phyloP scores from a whole-genome alignment of 2,329 filamentous ascomycete genomes.

The Xylaria sp. region DNA sequence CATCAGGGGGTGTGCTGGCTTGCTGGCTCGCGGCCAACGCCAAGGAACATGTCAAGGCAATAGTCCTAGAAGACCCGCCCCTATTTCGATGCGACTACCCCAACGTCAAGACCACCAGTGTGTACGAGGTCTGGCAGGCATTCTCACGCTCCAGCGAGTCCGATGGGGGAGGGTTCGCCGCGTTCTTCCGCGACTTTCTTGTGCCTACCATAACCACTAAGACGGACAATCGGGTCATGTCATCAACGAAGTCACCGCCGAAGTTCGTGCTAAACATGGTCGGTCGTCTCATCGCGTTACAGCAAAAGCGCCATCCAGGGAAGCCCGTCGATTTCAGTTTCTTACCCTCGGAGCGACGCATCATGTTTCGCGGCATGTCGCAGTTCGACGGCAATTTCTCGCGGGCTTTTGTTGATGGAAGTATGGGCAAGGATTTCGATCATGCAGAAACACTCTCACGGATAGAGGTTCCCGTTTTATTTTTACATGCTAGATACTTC shows the following conservation, averaged over 20 bases:
- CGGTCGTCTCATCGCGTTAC: conserved; percentile 11
- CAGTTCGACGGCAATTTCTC: conserved; percentile 33
- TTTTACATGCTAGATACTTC: conserved; percentile 21
- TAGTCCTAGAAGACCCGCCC: conserved; percentile 27
- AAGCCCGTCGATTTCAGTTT: conserved; percentile 25
- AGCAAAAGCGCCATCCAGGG: conserved; percentile 10
- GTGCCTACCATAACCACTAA: conserved; percentile 6
- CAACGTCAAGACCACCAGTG: conserved; percentile 20
- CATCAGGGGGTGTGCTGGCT: conserved; percentile 23
- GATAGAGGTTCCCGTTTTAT: conserved; percentile 24
- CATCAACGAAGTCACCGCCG: conserved; percentile 7
- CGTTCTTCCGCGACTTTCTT: conserved; percentile 19
- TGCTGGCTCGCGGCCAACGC: conserved; percentile 28
- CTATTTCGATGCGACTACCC: conserved; percentile 26
- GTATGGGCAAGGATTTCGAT: conserved; percentile 26
- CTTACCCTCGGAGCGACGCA: conserved; percentile 22
- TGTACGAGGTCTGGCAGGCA: conserved; percentile 22
- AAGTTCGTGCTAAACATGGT: conserved; percentile 13
- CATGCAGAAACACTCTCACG: conserved; percentile 23
- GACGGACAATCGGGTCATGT: conserved; percentile 15
- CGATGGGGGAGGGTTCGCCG: conserved; percentile 14
- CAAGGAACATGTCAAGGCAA: conserved; percentile 27
- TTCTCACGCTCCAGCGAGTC: conserved; percentile 19
- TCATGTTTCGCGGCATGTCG: conserved; percentile 26
- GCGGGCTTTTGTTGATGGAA: conserved; percentile 26